Base-by-base conservation (phyloP, 768 basidiomycete genomes). In the Kwoniella sp. region DNA sequence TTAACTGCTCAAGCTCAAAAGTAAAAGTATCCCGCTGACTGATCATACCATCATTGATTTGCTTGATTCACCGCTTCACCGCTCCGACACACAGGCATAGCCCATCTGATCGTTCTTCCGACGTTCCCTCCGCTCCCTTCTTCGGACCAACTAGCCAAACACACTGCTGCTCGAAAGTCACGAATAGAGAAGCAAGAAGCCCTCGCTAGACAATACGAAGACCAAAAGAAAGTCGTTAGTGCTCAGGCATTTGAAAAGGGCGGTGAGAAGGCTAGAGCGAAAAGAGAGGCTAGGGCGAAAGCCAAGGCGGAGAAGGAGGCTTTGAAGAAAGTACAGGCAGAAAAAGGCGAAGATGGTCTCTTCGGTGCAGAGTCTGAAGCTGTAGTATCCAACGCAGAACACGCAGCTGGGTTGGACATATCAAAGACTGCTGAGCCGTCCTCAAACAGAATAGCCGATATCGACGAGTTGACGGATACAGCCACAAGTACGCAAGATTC, bases 31-130 rank as follows among this genome's bases (percentile, higher is more conserved):
- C n/a, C n/a, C n/a, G n/a, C n/a, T n/a, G n/a, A n/a, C n/a, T n/a
- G n/a, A n/a, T n/a, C n/a, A n/a, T n/a, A n/a, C n/a, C n/a, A n/a
- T n/a, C n/a, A n/a, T n/a, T n/a, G n/a, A n/a, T 33, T 33, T 33
- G 33, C 13, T 33, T 33, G 33, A 5, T 13, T 33, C 33, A 33
- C 5, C 33, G 33, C 5, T 33, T 33, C 33, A 13, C 5, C 13
- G 33, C 13, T 33, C 7, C 33, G 33, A 33, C 33, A 33, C 33
- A 13, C 48, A 96, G 94, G 86, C 30, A 80, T 89, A 15, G 92
- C 90, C 2, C 83, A 88, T 25, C 82, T 98, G 8, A 81, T 95
- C 22, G 87, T 93, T 73, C 89, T 96, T 67, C 64, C 70, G 10
- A 21, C 55, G 0, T 50, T 82, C 82, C 19, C 79, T 67, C 12